Conservation (phyloP, 148 eudicot species). For the Rhododendron ovatum region DNA sequence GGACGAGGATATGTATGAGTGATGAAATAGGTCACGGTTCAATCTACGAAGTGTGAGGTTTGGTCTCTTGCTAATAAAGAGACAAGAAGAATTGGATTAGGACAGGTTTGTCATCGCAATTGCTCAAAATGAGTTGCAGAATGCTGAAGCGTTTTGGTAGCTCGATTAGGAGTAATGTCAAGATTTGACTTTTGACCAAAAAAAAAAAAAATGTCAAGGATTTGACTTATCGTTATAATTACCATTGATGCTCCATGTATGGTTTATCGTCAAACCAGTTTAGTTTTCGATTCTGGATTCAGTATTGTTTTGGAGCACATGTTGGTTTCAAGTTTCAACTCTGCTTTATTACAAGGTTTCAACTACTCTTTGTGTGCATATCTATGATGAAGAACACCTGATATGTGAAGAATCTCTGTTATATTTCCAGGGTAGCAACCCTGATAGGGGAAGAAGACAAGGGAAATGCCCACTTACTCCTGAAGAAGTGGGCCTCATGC, state of each 20-base stretch:
- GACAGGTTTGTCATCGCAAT: background rate
- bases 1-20: background rate
- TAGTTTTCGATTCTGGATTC: background rate
- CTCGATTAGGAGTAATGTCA: background rate
- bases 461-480: conserved; percentile 98
- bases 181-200: background rate
- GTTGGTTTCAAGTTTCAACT: background rate
- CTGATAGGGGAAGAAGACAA: conserved; percentile 87
- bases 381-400: background rate
- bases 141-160: background rate
- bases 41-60: background rate
- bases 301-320: background rate
- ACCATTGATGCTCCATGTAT: too few relatives aligned
- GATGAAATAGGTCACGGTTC: background rate
- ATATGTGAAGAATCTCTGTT: background rate
- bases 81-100: background rate
- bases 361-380: background rate
- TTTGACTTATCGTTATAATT: too few relatives aligned
- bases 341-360: background rate
- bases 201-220: too few relatives aligned
- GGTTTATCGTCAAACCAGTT: background rate
- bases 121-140: background rate
- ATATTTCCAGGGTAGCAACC: conserved; percentile 59
- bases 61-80: background rate
- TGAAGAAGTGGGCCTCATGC: conserved; percentile 93